Evolutionary conservation across 2,329 filamentous ascomycete genomes (phyloP).

Genomic region (Paracoccidioides brasiliensis): DNA sequence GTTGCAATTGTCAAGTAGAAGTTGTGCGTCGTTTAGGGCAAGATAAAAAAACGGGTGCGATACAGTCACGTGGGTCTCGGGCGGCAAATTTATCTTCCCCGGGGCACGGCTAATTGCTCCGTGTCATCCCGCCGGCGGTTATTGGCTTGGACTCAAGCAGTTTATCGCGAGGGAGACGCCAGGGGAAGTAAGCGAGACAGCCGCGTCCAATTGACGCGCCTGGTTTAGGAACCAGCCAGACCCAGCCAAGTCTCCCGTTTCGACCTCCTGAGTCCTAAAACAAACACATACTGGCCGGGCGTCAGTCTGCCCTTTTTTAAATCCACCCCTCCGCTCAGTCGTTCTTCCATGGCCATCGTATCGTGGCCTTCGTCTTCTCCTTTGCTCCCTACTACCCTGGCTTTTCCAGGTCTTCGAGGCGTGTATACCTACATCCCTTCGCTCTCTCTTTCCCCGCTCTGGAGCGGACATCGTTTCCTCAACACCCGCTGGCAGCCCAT

Average conservation of each 20-base stretch:
- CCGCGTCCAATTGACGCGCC: neutral
- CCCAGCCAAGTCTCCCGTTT: neutral
- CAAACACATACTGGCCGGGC: neutral
- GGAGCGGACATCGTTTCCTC: slow-evolving; percentile 9
- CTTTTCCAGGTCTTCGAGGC: slow-evolving; percentile 7
- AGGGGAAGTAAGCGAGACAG: neutral
- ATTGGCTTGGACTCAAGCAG: neutral
- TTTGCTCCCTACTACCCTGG: neutral
- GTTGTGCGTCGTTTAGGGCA: neutral
- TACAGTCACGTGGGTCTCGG: neutral
- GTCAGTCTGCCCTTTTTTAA: neutral
- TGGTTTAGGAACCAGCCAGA: neutral
- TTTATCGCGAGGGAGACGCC: neutral
- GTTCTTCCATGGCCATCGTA: neutral
- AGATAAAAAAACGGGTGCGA: neutral
- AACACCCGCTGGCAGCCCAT: neutral
- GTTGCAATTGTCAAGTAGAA: no score
- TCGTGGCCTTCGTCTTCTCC: neutral
- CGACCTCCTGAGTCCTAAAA: neutral
- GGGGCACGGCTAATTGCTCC: neutral
- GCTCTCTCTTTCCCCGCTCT: slow-evolving; percentile 10
- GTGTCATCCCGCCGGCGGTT: no score
- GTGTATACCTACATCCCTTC: slow-evolving; percentile 11
- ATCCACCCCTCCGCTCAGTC: neutral
- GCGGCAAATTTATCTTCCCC: neutral